Conservation (phyloP, 192 early-diverging fungal genomes). For the Rhizophagus clarus region DNA sequence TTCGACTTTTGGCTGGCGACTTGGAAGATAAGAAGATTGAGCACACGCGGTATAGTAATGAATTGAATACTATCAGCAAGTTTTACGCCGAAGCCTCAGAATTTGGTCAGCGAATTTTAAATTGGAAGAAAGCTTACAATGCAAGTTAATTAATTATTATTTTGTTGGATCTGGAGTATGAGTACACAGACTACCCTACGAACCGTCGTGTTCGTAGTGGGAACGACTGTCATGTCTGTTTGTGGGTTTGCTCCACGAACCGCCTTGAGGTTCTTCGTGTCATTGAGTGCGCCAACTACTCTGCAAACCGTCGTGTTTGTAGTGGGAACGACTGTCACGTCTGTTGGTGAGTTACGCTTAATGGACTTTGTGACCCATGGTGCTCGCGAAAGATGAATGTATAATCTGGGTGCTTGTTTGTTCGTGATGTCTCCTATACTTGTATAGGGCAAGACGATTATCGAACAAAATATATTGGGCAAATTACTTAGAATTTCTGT, state of each 20-base stretch:
- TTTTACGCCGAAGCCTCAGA: constrained; percentile 21
- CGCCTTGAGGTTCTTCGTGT: too few relatives aligned
- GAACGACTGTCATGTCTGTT: constrained; percentile 24
- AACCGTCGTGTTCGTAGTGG: constrained; percentile 1
- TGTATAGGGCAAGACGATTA: constrained; percentile 13
- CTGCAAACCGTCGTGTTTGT: background rate
- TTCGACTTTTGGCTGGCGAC: constrained; percentile 26
- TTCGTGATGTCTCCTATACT: constrained; percentile 28
- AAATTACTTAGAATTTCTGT: constrained; percentile 25
- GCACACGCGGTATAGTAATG: constrained; percentile 6
- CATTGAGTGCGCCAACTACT: background rate
- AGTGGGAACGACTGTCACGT: constrained; percentile 22
- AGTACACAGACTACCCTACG: constrained; percentile 4
- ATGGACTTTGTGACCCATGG: constrained; percentile 27
- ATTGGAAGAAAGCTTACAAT: constrained; percentile 22
- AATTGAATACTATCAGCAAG: constrained; percentile 16
- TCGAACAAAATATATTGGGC: constrained; percentile 23
- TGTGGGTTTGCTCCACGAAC: too few relatives aligned
- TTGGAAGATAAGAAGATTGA: constrained; percentile 20
- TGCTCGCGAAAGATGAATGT: constrained; percentile 22
- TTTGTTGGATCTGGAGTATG: background rate
- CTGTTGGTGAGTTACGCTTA: constrained; percentile 20
- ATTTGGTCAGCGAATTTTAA: constrained; percentile 14
- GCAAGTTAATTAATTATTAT: background rate
- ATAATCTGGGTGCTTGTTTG: constrained; percentile 28